Conservation (phyloP, 2,329 filamentous ascomycete species). For the Hypoxylon sp. region DNA sequence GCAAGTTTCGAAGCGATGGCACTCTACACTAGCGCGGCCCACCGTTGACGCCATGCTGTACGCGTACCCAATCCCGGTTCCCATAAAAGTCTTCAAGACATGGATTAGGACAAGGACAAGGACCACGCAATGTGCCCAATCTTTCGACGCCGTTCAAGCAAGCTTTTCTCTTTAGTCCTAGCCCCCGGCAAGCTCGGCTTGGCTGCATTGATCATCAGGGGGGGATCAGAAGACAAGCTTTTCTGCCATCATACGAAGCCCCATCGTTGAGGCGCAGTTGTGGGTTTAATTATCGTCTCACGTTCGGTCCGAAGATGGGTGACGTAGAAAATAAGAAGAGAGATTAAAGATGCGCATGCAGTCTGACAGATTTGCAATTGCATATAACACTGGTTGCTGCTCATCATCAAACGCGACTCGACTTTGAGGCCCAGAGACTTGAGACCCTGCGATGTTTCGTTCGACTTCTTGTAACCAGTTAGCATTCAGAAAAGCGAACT, state of each 20-base stretch:
- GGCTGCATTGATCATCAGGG: conserved; percentile 37
- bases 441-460: conserved; percentile 3
- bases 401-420: conserved; percentile 12
- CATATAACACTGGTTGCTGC: conserved; percentile 6
- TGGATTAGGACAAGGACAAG: conserved; percentile 16
- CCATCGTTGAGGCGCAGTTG: conserved; percentile 27
- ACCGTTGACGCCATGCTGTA: conserved; percentile 39
- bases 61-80: conserved; percentile 23
- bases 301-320: conserved; percentile 23
- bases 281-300: conserved; percentile 12
- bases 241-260: conserved; percentile 21
- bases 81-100: conserved; percentile 6
- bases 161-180: conserved; percentile 30
- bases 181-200: conserved; percentile 27
- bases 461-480: background rate
- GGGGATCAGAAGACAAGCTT: conserved; percentile 38
- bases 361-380: conserved; percentile 6
- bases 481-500: background rate
- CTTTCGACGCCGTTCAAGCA: conserved; percentile 30
- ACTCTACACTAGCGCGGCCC: conserved; percentile 17
- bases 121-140: conserved; percentile 14
- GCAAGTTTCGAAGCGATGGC: conserved; percentile 10
- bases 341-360: conserved; percentile 32
- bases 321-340: conserved; percentile 23
- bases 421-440: background rate